Conservation (phyloP, 441 rosid genomes). For the Jatropha podagrica region DNA sequence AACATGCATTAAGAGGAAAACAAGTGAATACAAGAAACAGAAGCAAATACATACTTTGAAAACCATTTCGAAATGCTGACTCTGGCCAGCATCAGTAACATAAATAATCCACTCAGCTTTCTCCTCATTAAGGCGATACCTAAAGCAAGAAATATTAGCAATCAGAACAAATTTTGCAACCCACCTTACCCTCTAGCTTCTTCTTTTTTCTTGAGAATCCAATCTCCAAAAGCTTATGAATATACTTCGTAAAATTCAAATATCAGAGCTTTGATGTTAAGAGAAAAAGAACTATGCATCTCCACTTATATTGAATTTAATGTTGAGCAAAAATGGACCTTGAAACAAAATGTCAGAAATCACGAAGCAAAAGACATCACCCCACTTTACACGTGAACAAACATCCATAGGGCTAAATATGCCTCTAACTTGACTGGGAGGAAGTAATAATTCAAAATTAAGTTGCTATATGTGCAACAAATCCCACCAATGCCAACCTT, state of each 20-base stretch:
- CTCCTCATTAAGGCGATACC: conserved; percentile 95
- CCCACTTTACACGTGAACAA: not conserved
- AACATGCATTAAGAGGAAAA: not conserved
- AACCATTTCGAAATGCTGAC: conserved; percentile 82
- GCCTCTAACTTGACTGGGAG: not conserved
- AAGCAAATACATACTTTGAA: conserved; percentile 59
- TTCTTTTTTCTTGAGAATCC: not conserved
- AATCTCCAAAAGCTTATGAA: not conserved
- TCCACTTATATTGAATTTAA: not conserved
- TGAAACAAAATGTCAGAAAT: not conserved
- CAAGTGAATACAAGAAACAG: not conserved
- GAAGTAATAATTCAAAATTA: not conserved
- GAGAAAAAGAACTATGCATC: not conserved
- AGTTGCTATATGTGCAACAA: not conserved
- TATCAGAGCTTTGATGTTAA: not conserved
- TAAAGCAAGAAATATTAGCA: conserved; percentile 25
- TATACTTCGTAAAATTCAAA: not conserved
- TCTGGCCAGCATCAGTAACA: conserved; percentile 95
- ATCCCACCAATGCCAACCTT: not conserved
- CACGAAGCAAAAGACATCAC: not conserved
- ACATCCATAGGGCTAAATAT: not conserved
- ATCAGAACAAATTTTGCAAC: not conserved
- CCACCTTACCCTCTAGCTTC: not conserved
- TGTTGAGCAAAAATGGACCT: not conserved
- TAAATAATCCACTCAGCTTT: conserved; percentile 93